Evolutionary conservation across 139 green algal species (phyloP), one percentile per base, ranked within the genome.

Genomic region (Haematococcus lacustris): DNA sequence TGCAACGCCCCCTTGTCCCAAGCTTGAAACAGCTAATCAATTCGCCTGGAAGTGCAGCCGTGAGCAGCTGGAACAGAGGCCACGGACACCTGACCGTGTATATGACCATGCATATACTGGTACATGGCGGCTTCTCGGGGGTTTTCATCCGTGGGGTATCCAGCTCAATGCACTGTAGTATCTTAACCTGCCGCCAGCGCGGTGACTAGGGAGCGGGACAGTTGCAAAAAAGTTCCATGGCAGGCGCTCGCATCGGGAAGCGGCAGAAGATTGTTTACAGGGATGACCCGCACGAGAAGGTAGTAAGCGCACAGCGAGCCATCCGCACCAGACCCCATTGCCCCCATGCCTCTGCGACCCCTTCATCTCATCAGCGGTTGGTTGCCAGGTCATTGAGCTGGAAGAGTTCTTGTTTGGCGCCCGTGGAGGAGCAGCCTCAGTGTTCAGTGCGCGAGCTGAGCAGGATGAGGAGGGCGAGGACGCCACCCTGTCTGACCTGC

Each of bases 321-420:
- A 57, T 21, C 13, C 47, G 21, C 47, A 57, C 47, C 13, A 13
- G 21, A 13, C 13, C 47, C 13, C 47, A 57, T 21, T n/a, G 17
- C 13, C 47, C 13, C 47, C 13, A 13, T n/a, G 17, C 13, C 47
- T n/a, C 47, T n/a, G 17, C 13, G 17, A 57, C 47, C 13, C 47
- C 13, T 57, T 13, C 21, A 21, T 57, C 47, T 28, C 21, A 21
- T 57, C 21, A 35, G 59, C 9, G 73, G 38, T 1, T 57, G 13
- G 39, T 3, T 68, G 33, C n/a, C 77, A 91, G 86, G 84, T 63
- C 39, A 73, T 62, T 9, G 79, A 84, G 51, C 73, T 91, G 6
- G 86, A 91, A 35, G 70, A 68, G 0, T 73, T 74, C 38, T 61
- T 91, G 33, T 91, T 91, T 38, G 75, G 77, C 5, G 26, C 30